Evolutionary conservation across 495 filamentous ascomycete species (phyloP), one percentile per base, ranked within the genome.

Genomic region (Bacidia rubella): DNA sequence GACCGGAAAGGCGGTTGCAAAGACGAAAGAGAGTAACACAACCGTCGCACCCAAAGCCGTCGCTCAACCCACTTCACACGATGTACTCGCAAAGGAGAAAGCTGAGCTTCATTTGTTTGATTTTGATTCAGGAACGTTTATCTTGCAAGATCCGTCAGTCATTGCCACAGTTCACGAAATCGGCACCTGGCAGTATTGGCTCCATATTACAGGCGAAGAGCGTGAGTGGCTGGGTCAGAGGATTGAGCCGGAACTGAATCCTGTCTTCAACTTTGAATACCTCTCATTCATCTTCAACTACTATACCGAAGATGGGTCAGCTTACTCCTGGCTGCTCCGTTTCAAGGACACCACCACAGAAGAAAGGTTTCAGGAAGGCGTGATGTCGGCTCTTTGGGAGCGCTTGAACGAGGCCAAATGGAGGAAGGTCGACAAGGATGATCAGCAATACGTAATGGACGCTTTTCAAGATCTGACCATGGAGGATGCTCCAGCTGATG

Each of bases 271-370:
- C 69, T 97, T 95, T 56, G 92, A 97, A 67, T 96, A 87, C 57
- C 73, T 95, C 19, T 96, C 92, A 1, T 96, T 97, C 68, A 96
- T 98, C 63, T 98, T 98, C 75, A 97, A 97, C 62, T 87, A 95
- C 62, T 97, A 94, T 61, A 73, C 81, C 7, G 76, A 82, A 15
- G 86, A 95, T 66, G 88, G 90, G 2, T 83, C 85, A 9, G 90
- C 92, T 5, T 95, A 87, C 64, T 97, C 93, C 0, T 98, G 93
- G 92, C 78, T 98, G 3, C 69, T 98, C 26, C 80, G 90, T 23
- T 98, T 98, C 73, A 86, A 83, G 59, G 84, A 95, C 54, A 80
- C 83, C 50, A 71, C 80, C 29, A 80, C 82, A 0, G 75, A 89
- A 38, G 87, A 94, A 65, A 74, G 77, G 21, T 97, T 98, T 71